Base-by-base conservation (phyloP, 1,139 yeast species). In the Pichia sp. region DNA sequence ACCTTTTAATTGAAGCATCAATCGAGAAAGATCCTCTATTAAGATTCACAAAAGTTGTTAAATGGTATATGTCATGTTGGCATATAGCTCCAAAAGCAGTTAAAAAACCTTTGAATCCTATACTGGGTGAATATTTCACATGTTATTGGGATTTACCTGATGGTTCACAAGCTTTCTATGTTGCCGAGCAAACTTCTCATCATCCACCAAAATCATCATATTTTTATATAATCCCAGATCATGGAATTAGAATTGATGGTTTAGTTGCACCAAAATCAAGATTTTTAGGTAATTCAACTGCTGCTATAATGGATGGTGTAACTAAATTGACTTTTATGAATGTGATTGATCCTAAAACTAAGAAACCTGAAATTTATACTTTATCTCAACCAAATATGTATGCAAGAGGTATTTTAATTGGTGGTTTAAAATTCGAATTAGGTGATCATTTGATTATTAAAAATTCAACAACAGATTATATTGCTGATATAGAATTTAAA, bases 171-270 rank as follows among this genome's bases (percentile, higher is more conserved):
- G 95, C 96, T 0, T 89, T 72, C 56, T 93, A 89, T 59, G 64
- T 91, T 12, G 72, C 97, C 1, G 98, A 91, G 61, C 98, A 91
- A 61, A 86, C 96, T 0, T 84, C 95, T 19, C 98, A 91, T 56
- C 98, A 91, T 59, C 98, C 98, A n/a, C 98, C 98, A 8, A 84
- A 91, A 58, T 85, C 96, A 0, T 83, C 96, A 0, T 91, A 91
- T 62, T 91, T 89, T 56, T 91, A 85, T 61, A 67, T 82, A 61
- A 73, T 85, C 35, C 98, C 98, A 0, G 84, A 80, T 45, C 74
- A 73, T 49, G 76, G 77, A 52, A 84, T 91, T 44, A 76, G 91
- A 51, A 88, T 83, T 14, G 98, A 91, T 58, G 98, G 98, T 31
- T 73, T 84, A 3, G 77, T 89, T 28, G 71, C 86, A 36, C 98